These are phyloP conservation scores for Pterulicium gracile DNA, from an alignment of 1,284 basidiomycete species.

Conservation along the genomic window DNA sequence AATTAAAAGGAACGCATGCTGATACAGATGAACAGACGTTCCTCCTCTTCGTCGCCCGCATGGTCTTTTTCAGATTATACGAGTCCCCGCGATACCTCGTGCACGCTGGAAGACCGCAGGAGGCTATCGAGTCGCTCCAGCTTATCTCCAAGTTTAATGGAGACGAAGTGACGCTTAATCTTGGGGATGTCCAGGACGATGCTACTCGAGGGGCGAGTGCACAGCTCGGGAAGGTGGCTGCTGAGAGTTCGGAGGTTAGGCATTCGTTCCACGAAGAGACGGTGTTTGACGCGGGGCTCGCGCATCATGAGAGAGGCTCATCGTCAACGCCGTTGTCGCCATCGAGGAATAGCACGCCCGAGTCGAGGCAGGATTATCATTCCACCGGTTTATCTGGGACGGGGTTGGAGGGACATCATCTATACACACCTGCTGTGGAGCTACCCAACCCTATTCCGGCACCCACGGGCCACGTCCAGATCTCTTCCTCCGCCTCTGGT, in stretches of 20 bases:
- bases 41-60: slow-evolving; percentile 76
- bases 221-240: too few species aligned
- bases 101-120: slow-evolving; percentile 69
- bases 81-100: slow-evolving; percentile 92
- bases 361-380: not conserved
- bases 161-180: slow-evolving; percentile 48
- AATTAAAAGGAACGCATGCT: too few species aligned
- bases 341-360: not conserved
- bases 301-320: not conserved
- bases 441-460: too few species aligned
- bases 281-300: not conserved
- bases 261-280: too few species aligned
- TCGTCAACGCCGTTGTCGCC: too few species aligned
- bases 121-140: slow-evolving; percentile 74
- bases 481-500: too few species aligned
- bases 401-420: not conserved
- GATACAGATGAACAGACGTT: slow-evolving; percentile 49
- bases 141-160: slow-evolving; percentile 83
- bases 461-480: too few species aligned
- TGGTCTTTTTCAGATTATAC: slow-evolving; percentile 83
- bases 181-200: slow-evolving; percentile 65
- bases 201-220: too few species aligned
- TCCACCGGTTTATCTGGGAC: not conserved
- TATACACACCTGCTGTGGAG: too few species aligned
- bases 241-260: too few species aligned